These are phyloP conservation scores for Carex scoparia DNA, from an alignment of 176 grass and related monocot species.

Conservation along the genomic window DNA sequence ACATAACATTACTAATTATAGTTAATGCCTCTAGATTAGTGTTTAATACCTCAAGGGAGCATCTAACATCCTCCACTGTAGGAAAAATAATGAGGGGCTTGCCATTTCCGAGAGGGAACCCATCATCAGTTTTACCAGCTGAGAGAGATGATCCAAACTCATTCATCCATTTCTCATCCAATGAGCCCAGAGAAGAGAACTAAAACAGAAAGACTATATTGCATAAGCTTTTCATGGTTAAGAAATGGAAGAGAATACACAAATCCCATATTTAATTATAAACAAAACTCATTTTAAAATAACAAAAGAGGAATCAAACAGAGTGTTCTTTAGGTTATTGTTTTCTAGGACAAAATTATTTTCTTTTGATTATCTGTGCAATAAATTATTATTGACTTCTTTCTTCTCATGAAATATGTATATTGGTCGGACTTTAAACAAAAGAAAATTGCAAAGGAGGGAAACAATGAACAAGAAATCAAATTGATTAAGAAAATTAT, in stretches of 20 bases:
- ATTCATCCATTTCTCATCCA: constrained; percentile 93
- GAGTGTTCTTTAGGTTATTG: background rate
- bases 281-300: background rate
- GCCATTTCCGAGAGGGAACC: constrained; percentile 53
- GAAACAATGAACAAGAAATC: too few species aligned
- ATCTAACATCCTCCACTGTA: constrained; percentile 90
- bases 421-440: background rate
- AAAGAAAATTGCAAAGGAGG: too few species aligned
- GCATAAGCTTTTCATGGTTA: background rate
- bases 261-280: background rate
- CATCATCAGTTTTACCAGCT: constrained; percentile 65
- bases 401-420: background rate
- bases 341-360: background rate
- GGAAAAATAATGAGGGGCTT: constrained; percentile 88
- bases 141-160: constrained; percentile 74
- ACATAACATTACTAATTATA: background rate
- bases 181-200: constrained; percentile 93
- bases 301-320: background rate
- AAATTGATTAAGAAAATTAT: too few species aligned
- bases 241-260: background rate
- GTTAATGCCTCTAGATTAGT: constrained; percentile 15
- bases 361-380: background rate
- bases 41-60: constrained; percentile 73
- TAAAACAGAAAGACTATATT: constrained; percentile 27
- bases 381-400: background rate